A percentile compares a stretch with the other conserved stretches of the same genome.
phyloP scores from a whole-genome alignment of 192 early-diverging fungal genomes.

The Geranomyces variabilis region DNA sequence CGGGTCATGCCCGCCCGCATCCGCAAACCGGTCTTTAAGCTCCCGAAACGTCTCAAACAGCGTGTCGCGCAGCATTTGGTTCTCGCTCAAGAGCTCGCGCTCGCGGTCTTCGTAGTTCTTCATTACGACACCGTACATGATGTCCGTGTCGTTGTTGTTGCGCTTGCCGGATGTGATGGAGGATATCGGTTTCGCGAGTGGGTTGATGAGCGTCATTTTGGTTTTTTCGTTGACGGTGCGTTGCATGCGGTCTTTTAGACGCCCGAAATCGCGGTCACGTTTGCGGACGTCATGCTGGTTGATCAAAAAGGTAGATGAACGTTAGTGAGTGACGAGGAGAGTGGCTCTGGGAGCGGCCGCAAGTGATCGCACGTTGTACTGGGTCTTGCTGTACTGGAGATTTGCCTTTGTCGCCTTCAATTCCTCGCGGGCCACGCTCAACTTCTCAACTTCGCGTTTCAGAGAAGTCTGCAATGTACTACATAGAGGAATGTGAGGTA shows the following conservation, averaged over 20 bases:
- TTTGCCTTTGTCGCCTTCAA: constrained; percentile 30
- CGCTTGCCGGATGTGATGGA: constrained; percentile 2
- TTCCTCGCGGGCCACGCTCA: constrained; percentile 32
- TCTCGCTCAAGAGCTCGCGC: constrained; percentile 44
- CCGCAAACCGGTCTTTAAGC: constrained; percentile 24
- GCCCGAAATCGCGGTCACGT: constrained; percentile 25
- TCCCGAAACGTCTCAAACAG: constrained; percentile 40
- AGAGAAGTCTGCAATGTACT: constrained; percentile 16
- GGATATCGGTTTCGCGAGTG: constrained; percentile 26
- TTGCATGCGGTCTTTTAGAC: constrained; percentile 37
- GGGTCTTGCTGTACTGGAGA: constrained; percentile 29
- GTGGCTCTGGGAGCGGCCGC: not conserved
- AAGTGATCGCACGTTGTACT: constrained; percentile 28
- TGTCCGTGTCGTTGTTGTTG: constrained; percentile 23
- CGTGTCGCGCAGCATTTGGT: constrained; percentile 38
- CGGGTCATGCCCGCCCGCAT: not conserved
- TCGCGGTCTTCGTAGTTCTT: constrained; percentile 51
- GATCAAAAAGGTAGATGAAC: not conserved
- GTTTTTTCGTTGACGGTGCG: constrained; percentile 22
- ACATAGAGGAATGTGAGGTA: not conserved
- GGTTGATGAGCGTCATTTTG: constrained; percentile 38
- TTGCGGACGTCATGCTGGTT: constrained; percentile 35
- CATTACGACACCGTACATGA: constrained; percentile 42
- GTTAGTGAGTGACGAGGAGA: not conserved
- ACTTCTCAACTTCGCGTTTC: constrained; percentile 31